A percentile compares a stretch with the other conserved stretches of the same genome.
Evolutionary conservation across 345 rosid genomes (phyloP).

Genomic region (Stellera chamaejasme): DNA sequence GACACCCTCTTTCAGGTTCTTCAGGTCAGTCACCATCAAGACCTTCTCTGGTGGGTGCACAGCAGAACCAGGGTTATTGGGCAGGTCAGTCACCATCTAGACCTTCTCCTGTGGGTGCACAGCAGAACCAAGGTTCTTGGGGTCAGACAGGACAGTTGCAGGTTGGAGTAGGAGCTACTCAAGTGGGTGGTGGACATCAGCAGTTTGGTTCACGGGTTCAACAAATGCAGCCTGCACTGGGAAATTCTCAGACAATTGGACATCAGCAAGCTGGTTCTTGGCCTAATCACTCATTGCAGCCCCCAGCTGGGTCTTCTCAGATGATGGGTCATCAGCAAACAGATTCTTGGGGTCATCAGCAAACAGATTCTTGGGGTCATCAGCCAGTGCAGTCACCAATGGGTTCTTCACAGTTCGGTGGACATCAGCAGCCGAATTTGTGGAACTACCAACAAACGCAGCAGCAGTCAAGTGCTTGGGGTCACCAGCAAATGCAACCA

Average conservation of each 20-base stretch:
- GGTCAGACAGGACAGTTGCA: too few relatives aligned
- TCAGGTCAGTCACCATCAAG: conserved; percentile 19
- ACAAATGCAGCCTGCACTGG: not conserved
- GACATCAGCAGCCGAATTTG: conserved; percentile 12
- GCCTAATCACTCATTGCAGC: conserved; percentile 1
- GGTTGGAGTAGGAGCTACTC: conserved; percentile 5
- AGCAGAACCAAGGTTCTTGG: too few relatives aligned
- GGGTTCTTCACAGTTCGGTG: too few relatives aligned
- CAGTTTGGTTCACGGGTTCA: conserved; percentile 4
- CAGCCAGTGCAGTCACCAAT: too few relatives aligned
- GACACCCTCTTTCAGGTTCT: conserved; percentile 20
- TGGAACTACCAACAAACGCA: not conserved
- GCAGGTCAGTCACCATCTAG: conserved; percentile 19
- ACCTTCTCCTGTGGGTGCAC: conserved; percentile 15
- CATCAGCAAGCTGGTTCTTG: too few relatives aligned
- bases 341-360: conserved; percentile 10
- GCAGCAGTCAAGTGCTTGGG: conserved; percentile 7
- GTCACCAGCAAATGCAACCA: too few relatives aligned
- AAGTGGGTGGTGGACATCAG: conserved; percentile 12
- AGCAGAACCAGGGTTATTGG: conserved; percentile 2
- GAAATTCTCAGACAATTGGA: conserved; percentile 1
- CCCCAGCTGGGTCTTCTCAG: conserved; percentile 12
- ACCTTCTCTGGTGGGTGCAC: conserved; percentile 17
- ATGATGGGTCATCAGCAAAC: conserved; percentile 18
- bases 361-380: conserved; percentile 1